Evolutionary conservation across 83 land plant genomes (phyloP).

Genomic region (Diphasiastrum complanatum): DNA sequence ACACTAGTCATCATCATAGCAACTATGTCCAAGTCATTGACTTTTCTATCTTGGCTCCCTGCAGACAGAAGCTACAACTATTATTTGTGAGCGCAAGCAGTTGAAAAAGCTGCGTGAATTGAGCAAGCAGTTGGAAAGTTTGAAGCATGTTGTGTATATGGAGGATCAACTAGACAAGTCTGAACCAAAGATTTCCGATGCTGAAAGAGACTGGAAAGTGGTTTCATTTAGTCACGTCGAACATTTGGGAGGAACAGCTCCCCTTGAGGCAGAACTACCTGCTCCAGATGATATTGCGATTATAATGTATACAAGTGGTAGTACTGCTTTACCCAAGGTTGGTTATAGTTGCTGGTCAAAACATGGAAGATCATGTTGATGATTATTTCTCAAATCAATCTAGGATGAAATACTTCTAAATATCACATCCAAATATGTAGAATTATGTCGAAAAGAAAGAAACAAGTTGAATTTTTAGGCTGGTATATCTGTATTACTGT

Average conservation of each 20-base stretch:
- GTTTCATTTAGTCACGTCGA: not conserved
- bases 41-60: too few species aligned
- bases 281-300: not conserved
- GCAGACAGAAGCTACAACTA: slow-evolving; percentile 11
- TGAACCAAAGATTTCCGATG: not conserved
- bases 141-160: slow-evolving; percentile 10
- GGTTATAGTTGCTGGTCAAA: not conserved
- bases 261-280: not conserved
- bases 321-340: not conserved
- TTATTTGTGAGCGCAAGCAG: slow-evolving; percentile 9
- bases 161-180: not conserved
- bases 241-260: not conserved
- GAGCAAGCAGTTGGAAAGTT: not conserved
- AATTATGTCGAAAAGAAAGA: too few species aligned
- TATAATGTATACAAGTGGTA: not conserved
- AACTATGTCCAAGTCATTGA: too few species aligned
- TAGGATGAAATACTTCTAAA: too few species aligned
- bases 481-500: too few species aligned
- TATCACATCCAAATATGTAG: too few species aligned
- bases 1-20: too few species aligned
- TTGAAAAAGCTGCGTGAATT: not conserved
- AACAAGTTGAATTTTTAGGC: too few species aligned
- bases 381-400: too few species aligned
- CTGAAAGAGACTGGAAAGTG: slow-evolving; percentile 4
- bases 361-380: too few species aligned